Base-by-base conservation (phyloP, 768 basidiomycete species). In the Crucibulum laeve region DNA sequence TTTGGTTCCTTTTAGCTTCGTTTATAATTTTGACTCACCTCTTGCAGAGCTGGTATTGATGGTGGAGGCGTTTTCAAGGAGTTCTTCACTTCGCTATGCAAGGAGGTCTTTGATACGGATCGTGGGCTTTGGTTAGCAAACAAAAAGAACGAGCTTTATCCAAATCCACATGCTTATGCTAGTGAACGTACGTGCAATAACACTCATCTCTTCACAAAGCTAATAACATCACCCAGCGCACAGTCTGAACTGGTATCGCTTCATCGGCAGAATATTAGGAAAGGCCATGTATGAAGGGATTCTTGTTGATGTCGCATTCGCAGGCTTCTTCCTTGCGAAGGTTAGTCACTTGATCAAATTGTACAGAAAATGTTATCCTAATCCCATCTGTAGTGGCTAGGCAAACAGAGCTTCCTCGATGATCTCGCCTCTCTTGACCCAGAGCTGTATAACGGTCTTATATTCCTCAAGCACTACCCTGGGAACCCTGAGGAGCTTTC, bases 61-160 rank as follows among this genome's bases (percentile, higher is more conserved):
- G 94, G 95, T 1, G 94, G 96, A 2, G 96, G 96, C 0, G 84
- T 98, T 4, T 98, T 96, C 73, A 99, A 98, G 60, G 96, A 98
- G 61, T 96, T 98, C 53, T 79, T 98, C 55, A 99, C 93, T 1
- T 90, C 87, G 11, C 62, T 99, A 14, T 85, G 84, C 45, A 92
- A 87, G 56, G 95, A 98, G 59, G 95, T 89, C 0, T 98, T 99
- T 48, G 92, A 99, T 55, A 86, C 88, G 1, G 82, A 98, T 56
- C 82, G 92, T 4, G 96, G 96, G 7, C 68, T 99, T 4, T 99
- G 96, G 96, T 70, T 95, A 21, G 82, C 79, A 21, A 99, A 85
- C 45, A 79, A 80, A 62, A 87, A 91, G 63, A 90, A 96, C 43
- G 92, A 97, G 62, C 68, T 99, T 35, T 99, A 97, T 57, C 96